phyloP scores from a whole-genome alignment of 106 monocot genomes.

The Dendrobium nobile region DNA sequence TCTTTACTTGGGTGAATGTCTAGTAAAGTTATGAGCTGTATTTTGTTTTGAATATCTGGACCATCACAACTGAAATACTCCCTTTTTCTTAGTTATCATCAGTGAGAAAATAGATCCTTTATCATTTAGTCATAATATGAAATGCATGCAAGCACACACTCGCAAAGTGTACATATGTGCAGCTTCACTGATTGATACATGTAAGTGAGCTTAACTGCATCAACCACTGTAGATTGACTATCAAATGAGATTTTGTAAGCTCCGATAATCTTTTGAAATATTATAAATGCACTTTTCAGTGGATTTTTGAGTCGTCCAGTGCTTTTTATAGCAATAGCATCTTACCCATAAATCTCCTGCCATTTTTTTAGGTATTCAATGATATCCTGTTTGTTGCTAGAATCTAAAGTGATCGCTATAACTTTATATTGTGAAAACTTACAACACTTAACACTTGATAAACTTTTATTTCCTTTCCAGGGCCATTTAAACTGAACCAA shows the following conservation, averaged over 20 bases:
- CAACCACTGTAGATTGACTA: not conserved
- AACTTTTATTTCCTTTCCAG: conserved; percentile 8
- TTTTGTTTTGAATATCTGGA: not conserved
- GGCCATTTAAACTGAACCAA: not conserved
- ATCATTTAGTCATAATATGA: not conserved
- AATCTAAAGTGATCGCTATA: not conserved
- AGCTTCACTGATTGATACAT: not conserved
- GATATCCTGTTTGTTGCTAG: too few species aligned
- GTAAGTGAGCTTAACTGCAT: not conserved
- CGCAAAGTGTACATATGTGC: not conserved
- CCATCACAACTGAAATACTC: too few species aligned
- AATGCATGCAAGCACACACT: not conserved
- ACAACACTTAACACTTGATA: not conserved
- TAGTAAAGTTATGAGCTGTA: not conserved
- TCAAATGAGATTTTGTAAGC: not conserved
- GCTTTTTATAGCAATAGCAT: not conserved
- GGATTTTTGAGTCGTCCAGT: not conserved
- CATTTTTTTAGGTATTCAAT: not conserved
- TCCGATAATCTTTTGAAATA: not conserved
- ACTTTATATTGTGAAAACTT: not conserved
- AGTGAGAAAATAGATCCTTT: not conserved
- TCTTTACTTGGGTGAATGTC: not conserved
- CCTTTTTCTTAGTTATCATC: too few species aligned
- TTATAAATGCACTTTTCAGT: not conserved
- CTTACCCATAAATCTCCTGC: not conserved